phyloP scores from a whole-genome alignment of 2,329 filamentous ascomycete genomes.

The Zasmidium citrigriseum region DNA sequence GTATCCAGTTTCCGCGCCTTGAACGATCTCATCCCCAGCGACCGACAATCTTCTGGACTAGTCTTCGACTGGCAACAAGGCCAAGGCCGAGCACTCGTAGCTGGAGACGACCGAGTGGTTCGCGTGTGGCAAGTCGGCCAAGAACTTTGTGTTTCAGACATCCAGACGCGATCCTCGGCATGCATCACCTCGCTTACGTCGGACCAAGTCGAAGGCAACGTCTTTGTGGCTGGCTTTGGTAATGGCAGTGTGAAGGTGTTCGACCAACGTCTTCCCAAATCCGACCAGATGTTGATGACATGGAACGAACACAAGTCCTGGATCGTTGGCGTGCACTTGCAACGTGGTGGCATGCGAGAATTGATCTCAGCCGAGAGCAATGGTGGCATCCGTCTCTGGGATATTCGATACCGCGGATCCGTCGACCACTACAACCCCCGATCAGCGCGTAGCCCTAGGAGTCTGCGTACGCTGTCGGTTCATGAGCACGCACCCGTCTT shows the following conservation, averaged over 20 bases:
- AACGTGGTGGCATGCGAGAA: constrained; percentile 90
- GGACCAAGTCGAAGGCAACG: constrained; percentile 95
- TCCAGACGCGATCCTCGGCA: constrained; percentile 88
- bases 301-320: constrained; percentile 97
- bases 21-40: constrained; percentile 90
- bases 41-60: constrained; percentile 82
- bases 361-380: constrained; percentile 87
- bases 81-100: constrained; percentile 91
- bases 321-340: constrained; percentile 96
- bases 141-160: constrained; percentile 89
- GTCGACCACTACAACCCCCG: constrained; percentile 34
- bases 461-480: constrained; percentile 73
- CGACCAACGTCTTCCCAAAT: constrained; percentile 81
- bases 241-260: constrained; percentile 94
- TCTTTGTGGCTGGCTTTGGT: constrained; percentile 94
- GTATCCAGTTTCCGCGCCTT: constrained; percentile 89
- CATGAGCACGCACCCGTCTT: constrained; percentile 98
- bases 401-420: constrained; percentile 69
- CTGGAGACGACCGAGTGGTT: constrained; percentile 93
- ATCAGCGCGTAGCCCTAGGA: constrained; percentile 54
- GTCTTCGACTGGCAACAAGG: constrained; percentile 99
- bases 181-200: constrained; percentile 96
- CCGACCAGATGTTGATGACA: constrained; percentile 90
- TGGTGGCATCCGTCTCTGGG: constrained; percentile 93
- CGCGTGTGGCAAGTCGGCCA: constrained; percentile 93